Evolutionary conservation across 257 asterid species (phyloP).

Genomic region (Dorcoceras hygrometricum): DNA sequence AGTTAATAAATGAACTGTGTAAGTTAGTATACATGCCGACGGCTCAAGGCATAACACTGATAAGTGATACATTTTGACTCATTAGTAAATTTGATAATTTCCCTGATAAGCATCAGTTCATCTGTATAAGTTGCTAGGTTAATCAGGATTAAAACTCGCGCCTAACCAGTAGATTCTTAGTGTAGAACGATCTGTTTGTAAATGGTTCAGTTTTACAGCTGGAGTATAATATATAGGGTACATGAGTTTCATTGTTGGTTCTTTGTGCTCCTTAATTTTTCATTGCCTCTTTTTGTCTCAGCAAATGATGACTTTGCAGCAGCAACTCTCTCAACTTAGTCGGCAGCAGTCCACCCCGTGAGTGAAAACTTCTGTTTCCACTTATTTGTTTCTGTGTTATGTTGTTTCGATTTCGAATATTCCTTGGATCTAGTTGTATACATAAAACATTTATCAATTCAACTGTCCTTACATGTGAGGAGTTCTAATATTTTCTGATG

Average conservation of each 20-base stretch:
- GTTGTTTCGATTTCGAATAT: background rate
- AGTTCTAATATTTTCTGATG: background rate
- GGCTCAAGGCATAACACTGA: background rate
- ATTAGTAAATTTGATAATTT: no score
- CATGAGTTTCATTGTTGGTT: background rate
- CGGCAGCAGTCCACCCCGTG: conserved; percentile 41
- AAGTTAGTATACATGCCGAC: no score
- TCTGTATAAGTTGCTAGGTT: background rate
- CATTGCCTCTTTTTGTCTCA: conserved; percentile 20
- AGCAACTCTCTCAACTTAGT: conserved; percentile 47
- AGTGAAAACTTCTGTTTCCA: conserved; percentile 17
- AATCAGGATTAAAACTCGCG: background rate
- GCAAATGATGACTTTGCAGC: conserved; percentile 48
- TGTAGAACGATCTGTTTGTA: background rate
- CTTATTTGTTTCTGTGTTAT: conserved; percentile 4
- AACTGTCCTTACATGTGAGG: background rate
- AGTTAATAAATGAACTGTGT: background rate
- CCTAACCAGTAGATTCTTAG: background rate
- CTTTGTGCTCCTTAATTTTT: background rate
- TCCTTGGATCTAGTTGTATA: background rate
- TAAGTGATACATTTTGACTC: no score
- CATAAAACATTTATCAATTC: background rate
- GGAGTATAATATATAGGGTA: background rate
- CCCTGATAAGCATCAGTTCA: background rate
- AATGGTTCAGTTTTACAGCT: background rate